phyloP scores from a whole-genome alignment of 805 yeast species.

The Dipodascopsis tothii region DNA sequence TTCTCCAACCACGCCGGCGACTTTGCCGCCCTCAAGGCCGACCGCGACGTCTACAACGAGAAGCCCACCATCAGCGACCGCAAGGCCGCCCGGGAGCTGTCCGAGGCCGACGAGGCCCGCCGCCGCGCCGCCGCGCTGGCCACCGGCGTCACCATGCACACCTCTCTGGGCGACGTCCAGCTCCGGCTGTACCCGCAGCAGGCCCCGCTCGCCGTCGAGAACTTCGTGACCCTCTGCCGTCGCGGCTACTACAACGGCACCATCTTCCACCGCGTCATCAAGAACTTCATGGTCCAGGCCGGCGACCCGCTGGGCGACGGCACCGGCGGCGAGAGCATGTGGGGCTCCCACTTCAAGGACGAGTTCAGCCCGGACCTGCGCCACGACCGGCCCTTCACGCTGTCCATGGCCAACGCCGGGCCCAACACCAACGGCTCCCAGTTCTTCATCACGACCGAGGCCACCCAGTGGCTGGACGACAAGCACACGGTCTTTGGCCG shows the following conservation, averaged over 20 bases:
- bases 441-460: conserved; percentile 52
- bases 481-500: conserved; percentile 54
- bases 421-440: conserved; percentile 54
- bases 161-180: conserved; percentile 40
- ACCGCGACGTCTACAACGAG: conserved; percentile 30
- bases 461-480: conserved; percentile 47
- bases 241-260: conserved; percentile 37
- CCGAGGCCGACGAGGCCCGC: conserved; percentile 6
- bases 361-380: conserved; percentile 40
- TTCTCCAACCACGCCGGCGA: conserved; percentile 26
- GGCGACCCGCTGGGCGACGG: conserved; percentile 48
- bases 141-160: conserved; percentile 31
- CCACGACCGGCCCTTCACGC: conserved; percentile 48
- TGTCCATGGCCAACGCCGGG: conserved; percentile 59
- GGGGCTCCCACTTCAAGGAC: conserved; percentile 38
- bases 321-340: conserved; percentile 36
- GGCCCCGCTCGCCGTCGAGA: conserved; percentile 40
- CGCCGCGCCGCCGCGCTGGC: not conserved
- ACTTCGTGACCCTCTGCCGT: conserved; percentile 34
- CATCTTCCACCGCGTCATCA: conserved; percentile 38
- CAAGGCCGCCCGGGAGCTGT: not conserved
- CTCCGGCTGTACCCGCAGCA: conserved; percentile 33
- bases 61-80: conserved; percentile 9
- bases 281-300: conserved; percentile 53
- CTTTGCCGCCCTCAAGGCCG: conserved; percentile 12